Conservation (phyloP, 139 green algal genomes). For the Asterochloris erici region DNA sequence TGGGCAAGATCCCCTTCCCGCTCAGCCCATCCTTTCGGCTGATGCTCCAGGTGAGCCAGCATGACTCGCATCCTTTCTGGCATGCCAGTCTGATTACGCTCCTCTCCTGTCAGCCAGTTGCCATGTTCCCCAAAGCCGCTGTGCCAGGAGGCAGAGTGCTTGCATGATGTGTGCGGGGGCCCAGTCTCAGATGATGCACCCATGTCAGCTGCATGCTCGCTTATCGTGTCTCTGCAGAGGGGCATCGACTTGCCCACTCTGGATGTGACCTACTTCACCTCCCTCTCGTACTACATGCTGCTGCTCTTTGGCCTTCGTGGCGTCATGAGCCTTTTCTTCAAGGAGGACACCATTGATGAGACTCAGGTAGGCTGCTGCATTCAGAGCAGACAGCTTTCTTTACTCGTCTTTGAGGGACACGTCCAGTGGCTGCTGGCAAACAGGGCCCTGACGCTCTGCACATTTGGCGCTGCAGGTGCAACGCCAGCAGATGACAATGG, state of each 20-base stretch:
- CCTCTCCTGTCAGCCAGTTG: no score
- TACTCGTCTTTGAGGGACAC: background rate
- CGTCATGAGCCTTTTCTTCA: slow-evolving; percentile 79
- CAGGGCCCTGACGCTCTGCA: background rate
- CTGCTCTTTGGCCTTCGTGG: slow-evolving; percentile 82
- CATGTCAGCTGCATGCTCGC: no score
- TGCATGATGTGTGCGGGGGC: no score
- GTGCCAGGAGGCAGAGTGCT: no score
- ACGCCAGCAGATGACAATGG: slow-evolving; percentile 35
- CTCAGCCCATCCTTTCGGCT: slow-evolving; percentile 81
- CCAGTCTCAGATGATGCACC: no score
- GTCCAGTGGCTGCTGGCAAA: background rate
- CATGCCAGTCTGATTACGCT: no score
- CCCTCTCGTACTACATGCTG: slow-evolving; percentile 90
- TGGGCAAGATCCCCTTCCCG: slow-evolving; percentile 86
- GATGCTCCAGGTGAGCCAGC: slow-evolving; percentile 72
- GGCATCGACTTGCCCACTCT: slow-evolving; percentile 85
- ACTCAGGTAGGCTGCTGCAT: slow-evolving; percentile 42
- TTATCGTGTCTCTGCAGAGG: slow-evolving; percentile 51
- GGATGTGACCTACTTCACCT: slow-evolving; percentile 90
- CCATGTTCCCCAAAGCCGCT: no score
- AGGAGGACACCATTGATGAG: slow-evolving; percentile 82
- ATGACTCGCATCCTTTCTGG: no score
- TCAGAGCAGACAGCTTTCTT: slow-evolving; percentile 38
- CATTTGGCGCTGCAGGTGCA: slow-evolving; percentile 48